Base-by-base conservation (phyloP, 2,329 filamentous ascomycete species). In the Penicillium freii region DNA sequence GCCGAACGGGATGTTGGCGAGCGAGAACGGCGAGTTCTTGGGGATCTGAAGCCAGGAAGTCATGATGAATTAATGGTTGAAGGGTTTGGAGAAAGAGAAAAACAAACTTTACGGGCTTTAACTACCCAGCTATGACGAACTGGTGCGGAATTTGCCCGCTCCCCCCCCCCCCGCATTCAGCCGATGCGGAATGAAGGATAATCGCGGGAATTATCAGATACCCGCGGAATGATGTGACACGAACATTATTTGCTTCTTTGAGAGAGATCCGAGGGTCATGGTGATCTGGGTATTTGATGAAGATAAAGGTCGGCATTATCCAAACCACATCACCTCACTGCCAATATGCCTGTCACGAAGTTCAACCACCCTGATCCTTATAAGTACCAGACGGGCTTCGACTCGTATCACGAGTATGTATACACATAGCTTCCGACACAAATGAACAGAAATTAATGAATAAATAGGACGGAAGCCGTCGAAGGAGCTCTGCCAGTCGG, bases 1-100 rank as follows among this genome's bases (percentile, higher is more conserved):
- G 67, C 90, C 90, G 69, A 93, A 93, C 1, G 90, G 90, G 53
- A 94, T 87, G 71, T 94, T 94, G 68, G 87, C 85, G 51, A 93
- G 77, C 9, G 89, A 90, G 75, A 92, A 92, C 67, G 86, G 85
- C 56, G 83, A 87, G 56, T 79, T 77, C 51, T 78, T 77, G 46
- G 85, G 82, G 58, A 88, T 85, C 49, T 74, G 73, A 54, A 88
- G 77, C 85, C 85, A 87, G 53, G 83, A 86, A 65, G 74, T 67
- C 71, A 77, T 75, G 39, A 52, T 70, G 50, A 64, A 63, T 69
- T 10, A 23, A 69, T 68, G 23, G 46, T n/a, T 9, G 66, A 46
- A 5, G 25, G 27, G 38, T 45, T 39, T 47, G 40, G 23, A 34
- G 52, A 54, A 39, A 52, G n/a, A 56, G 45, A 23, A 61, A 50